Percentiles rank a stretch among this genome's conserved stretches.
These are phyloP conservation scores for Fusarium graminum DNA, from an alignment of 2,329 filamentous ascomycete genomes.

Conservation along the genomic window DNA sequence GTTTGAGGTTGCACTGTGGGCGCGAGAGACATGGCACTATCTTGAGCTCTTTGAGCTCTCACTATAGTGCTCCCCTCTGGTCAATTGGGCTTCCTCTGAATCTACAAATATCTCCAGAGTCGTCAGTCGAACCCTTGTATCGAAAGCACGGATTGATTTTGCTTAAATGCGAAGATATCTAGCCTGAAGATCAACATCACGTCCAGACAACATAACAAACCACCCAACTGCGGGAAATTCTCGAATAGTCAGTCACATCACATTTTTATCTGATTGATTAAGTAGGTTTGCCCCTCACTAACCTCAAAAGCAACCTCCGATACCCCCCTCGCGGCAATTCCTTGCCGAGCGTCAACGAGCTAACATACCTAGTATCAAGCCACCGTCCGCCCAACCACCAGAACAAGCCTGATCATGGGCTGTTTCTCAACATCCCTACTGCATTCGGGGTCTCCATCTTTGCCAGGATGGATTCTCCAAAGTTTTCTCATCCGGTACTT, in stretches of 20 bases:
- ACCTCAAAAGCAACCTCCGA: conserved; percentile 18
- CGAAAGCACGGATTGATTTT: not conserved
- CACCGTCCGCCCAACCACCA: conserved; percentile 29
- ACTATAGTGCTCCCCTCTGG: not conserved
- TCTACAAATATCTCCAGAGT: not conserved
- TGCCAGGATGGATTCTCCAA: conserved; percentile 2
- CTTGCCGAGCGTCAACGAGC: conserved; percentile 42
- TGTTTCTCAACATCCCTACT: conserved; percentile 14
- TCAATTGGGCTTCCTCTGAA: conserved; percentile 3
- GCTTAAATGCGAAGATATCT: not conserved
- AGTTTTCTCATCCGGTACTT: conserved; percentile 5
- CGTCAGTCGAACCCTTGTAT: not conserved
- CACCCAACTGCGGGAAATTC: conserved; percentile 26
- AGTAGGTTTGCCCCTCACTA: conserved; percentile 15
- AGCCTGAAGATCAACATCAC: not conserved
- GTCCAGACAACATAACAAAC: conserved; percentile 8
- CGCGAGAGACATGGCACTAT: conserved; percentile 4
- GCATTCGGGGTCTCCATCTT: conserved; percentile 5
- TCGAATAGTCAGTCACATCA: not conserved
- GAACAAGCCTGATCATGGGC: conserved; percentile 30
- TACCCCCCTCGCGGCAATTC: conserved; percentile 45
- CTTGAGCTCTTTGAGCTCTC: not conserved
- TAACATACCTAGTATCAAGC: conserved; percentile 37
- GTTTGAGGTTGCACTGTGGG: conserved; percentile 25
- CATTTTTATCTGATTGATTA: conserved; percentile 33